phyloP scores from a whole-genome alignment of 768 basidiomycete species.

The Serendipita vermifera region DNA sequence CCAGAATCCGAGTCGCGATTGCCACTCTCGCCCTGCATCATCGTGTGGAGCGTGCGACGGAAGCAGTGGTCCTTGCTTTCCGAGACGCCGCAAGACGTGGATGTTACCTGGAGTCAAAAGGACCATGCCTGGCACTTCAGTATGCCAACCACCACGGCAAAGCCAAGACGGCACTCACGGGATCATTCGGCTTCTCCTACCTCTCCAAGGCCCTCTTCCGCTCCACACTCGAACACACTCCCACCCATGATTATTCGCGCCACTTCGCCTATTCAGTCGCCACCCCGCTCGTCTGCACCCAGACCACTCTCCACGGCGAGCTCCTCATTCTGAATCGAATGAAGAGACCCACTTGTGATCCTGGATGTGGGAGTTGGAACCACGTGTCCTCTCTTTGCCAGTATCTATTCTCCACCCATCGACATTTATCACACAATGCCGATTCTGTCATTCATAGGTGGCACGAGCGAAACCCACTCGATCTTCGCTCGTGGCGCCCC shows the following conservation, averaged over 20 bases:
- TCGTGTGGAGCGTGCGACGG: neutral
- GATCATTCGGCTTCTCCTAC: neutral
- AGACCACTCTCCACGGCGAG: neutral
- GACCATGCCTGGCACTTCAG: slow-evolving; percentile 1
- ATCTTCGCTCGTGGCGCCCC: too few species aligned
- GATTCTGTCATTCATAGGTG: too few species aligned
- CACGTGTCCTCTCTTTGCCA: too few species aligned
- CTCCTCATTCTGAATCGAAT: neutral
- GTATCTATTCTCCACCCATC: too few species aligned
- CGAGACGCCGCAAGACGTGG: neutral
- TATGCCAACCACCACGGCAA: neutral
- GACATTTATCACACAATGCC: too few species aligned
- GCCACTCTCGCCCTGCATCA: neutral
- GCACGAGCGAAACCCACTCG: too few species aligned
- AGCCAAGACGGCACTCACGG: neutral
- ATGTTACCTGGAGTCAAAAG: neutral
- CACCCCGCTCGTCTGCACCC: neutral
- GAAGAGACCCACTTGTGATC: too few species aligned
- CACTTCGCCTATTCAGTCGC: slow-evolving; percentile 1
- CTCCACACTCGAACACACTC: neutral
- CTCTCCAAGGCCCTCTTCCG: neutral
- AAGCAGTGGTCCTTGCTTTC: slow-evolving; percentile 1
- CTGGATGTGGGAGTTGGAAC: too few species aligned
- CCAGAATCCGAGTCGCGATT: neutral
- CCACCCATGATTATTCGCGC: neutral